A percentile compares a stretch with the other conserved stretches of the same genome.
Conservation (phyloP, 352 stramenopile genomes). For the Globisporangium recalcitrans region DNA sequence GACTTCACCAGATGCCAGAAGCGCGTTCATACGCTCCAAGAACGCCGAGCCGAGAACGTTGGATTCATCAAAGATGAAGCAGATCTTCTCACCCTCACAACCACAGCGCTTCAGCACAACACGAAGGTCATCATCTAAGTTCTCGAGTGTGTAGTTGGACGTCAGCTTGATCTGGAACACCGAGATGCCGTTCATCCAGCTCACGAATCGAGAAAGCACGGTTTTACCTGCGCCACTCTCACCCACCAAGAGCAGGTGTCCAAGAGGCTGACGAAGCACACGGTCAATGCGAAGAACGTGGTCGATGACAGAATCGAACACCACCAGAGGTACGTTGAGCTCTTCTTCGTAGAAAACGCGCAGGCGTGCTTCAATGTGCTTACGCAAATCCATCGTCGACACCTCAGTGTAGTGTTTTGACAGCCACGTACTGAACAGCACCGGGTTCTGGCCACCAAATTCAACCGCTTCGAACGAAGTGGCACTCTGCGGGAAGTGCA, state of each 20-base stretch:
- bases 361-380: slow-evolving; percentile 95
- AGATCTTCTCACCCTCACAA: slow-evolving; percentile 98
- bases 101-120: slow-evolving; percentile 96
- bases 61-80: slow-evolving; percentile 99
- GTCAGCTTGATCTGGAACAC: slow-evolving; percentile 99
- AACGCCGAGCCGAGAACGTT: slow-evolving; percentile 98
- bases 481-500: slow-evolving; percentile 80
- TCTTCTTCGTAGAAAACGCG: slow-evolving; percentile 99
- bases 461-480: slow-evolving; percentile 68
- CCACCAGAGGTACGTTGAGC: slow-evolving; percentile 98
- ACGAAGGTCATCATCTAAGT: slow-evolving; percentile 99
- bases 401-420: slow-evolving; percentile 96
- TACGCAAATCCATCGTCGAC: slow-evolving; percentile 89
- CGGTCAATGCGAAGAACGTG: slow-evolving; percentile 98
- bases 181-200: slow-evolving; percentile 99
- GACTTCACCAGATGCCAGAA: slow-evolving; percentile 99
- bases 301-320: slow-evolving; percentile 99
- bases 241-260: slow-evolving; percentile 97
- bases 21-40: slow-evolving; percentile 99
- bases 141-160: slow-evolving; percentile 97
- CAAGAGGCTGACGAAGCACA: slow-evolving; percentile 97
- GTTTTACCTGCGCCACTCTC: slow-evolving; percentile 99
- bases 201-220: slow-evolving; percentile 98
- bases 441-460: slow-evolving; percentile 82
- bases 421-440: slow-evolving; percentile 99